phyloP scores from a whole-genome alignment of 148 eudicot genomes.

The Camellia lanceoleosa region DNA sequence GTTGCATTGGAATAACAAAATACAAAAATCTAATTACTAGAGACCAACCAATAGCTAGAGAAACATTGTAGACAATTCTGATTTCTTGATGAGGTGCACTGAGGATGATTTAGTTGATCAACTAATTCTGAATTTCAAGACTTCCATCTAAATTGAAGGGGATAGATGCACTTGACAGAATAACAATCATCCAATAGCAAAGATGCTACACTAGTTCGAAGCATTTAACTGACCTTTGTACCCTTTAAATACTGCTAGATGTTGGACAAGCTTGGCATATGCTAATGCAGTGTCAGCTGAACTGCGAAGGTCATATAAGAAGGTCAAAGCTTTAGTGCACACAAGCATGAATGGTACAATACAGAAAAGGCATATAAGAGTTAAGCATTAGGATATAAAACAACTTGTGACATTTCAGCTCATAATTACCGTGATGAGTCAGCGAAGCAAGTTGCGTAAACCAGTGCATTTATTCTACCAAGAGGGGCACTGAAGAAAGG shows the following conservation, averaged over 20 bases:
- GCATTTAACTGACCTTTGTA: slow-evolving; percentile 54
- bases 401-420: background rate
- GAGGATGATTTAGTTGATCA: background rate
- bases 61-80: background rate
- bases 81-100: background rate
- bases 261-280: slow-evolving; percentile 91
- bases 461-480: slow-evolving; percentile 72
- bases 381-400: slow-evolving; percentile 15
- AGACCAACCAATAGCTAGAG: background rate
- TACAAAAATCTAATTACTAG: background rate
- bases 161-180: background rate
- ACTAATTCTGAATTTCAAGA: slow-evolving; percentile 7
- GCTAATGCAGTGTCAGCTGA: slow-evolving; percentile 77
- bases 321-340: slow-evolving; percentile 9
- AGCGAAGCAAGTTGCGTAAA: slow-evolving; percentile 77
- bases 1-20: background rate
- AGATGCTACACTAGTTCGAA: background rate
- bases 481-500: slow-evolving; percentile 67
- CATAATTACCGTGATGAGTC: slow-evolving; percentile 70
- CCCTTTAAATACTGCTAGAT: slow-evolving; percentile 81
- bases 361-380: background rate
- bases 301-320: slow-evolving; percentile 31
- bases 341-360: background rate
- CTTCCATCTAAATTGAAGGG: slow-evolving; percentile 3
- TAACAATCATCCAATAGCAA: background rate